Percentiles rank a stretch among this genome's conserved stretches.
Evolutionary conservation across 495 filamentous ascomycete species (phyloP).

Genomic region (Sabuloglossum arenarium): DNA sequence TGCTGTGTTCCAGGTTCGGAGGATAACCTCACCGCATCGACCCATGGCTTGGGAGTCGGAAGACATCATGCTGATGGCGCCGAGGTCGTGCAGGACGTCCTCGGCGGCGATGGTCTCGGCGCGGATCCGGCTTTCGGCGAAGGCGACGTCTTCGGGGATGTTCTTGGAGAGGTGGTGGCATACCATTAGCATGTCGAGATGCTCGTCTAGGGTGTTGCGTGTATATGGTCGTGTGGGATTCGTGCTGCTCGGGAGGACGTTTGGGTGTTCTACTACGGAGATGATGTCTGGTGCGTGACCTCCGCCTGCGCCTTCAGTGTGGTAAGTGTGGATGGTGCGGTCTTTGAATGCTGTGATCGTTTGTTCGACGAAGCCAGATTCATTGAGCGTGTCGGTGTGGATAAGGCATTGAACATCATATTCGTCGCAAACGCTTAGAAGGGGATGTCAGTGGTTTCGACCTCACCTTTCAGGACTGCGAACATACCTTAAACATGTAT

Average conservation of each 20-base stretch:
- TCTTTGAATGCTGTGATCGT: slow-evolving; percentile 74
- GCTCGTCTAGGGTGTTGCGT: slow-evolving; percentile 83
- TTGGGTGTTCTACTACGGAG: slow-evolving; percentile 71
- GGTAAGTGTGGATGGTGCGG: slow-evolving; percentile 93
- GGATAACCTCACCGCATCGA: slow-evolving; percentile 82
- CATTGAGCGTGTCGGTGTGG: slow-evolving; percentile 94
- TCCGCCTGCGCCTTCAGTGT: slow-evolving; percentile 92
- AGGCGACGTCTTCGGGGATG: slow-evolving; percentile 90
- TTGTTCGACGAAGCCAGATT: slow-evolving; percentile 90
- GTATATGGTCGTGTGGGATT: slow-evolving; percentile 93
- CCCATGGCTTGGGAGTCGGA: slow-evolving; percentile 97
- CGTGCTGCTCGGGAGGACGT: slow-evolving; percentile 80
- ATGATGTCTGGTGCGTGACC: slow-evolving; percentile 98
- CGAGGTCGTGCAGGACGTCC: slow-evolving; percentile 88
- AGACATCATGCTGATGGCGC: slow-evolving; percentile 96
- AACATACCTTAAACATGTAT: slow-evolving; percentile 44
- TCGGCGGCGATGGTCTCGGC: slow-evolving; percentile 95
- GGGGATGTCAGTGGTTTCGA: background rate
- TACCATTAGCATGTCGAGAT: slow-evolving; percentile 97
- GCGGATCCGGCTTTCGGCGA: slow-evolving; percentile 86
- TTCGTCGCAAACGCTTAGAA: slow-evolving; percentile 55
- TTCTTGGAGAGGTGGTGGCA: slow-evolving; percentile 87
- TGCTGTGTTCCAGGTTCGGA: slow-evolving; percentile 93
- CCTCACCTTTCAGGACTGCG: background rate
- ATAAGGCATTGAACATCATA: slow-evolving; percentile 89